Base-by-base conservation (phyloP, 2,329 filamentous ascomycete species). In the Colletotrichum phormii region DNA sequence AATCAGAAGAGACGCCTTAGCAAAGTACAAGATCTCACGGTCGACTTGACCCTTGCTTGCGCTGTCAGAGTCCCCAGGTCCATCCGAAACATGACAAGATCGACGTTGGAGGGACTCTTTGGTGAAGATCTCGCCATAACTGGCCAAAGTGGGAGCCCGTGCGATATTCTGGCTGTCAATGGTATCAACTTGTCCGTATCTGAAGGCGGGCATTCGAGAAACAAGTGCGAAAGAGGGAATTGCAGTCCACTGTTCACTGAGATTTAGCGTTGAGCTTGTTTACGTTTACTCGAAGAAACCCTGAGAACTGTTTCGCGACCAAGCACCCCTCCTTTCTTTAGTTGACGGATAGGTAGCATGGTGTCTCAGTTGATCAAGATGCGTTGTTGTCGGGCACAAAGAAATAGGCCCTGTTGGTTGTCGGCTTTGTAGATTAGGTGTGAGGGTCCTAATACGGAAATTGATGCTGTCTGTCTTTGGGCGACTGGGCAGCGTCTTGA, bases 231-330 rank as follows among this genome's bases (percentile, higher is more conserved):
- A 22, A 22, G 60, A 29, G 61, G 66, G 33, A 55, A 60, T 22
- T 22, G 35, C 9, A 60, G 63, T 35, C 31, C 37, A 67, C 33
- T 33, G 49, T 29, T 26, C 24, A 26, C 24, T 26, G 24, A 7
- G 9, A 24, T 9, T 59, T 67, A 63, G 71, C 67, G 67, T 73
- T 73, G 68, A 73, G 68, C 71, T 73, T 72, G 67, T 73, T 72
- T 67, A 12, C 55, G 26, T 64, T 54, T 62, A n/a, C 37, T 33
- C 29, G 22, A 62, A 49, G 26, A 18, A 35, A 49, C 29, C 26
- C 15, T 37, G 7, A 15, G 15, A 15, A 33, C 3, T 42, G n/a
- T 51, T 18, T 22, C n/a, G n/a, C 26, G 22, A 58, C 29, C 49
- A 22, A 46, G 37, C 29, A 61, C 61, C 8, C 64, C 18, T 62